Conservation (phyloP, 495 filamentous ascomycete species). For the Hapsidospora chrysogenum region DNA sequence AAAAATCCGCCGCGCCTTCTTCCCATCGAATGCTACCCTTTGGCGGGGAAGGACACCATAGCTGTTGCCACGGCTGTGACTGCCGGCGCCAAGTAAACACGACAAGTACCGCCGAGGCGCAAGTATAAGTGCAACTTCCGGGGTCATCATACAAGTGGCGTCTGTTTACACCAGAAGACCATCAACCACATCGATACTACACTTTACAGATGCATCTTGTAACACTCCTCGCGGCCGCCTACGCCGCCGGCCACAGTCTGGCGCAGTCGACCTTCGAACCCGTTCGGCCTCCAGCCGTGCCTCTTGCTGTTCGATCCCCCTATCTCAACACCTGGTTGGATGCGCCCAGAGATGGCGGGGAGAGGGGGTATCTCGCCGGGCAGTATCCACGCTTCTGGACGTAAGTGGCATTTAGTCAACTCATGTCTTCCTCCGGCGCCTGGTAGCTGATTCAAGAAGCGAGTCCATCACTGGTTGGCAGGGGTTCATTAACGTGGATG, state of each 20-base stretch:
- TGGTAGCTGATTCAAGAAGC: constrained; percentile 44
- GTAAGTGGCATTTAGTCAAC: constrained; percentile 23
- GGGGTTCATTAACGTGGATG: constrained; percentile 41
- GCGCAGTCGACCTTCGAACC: constrained; percentile 26
- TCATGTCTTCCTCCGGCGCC: constrained; percentile 37
- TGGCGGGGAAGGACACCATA: too few relatives aligned
- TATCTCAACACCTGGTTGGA: constrained; percentile 68
- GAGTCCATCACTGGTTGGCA: constrained; percentile 62
- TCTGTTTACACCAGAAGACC: too few relatives aligned
- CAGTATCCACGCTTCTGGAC: constrained; percentile 39
- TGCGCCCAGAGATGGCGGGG: constrained; percentile 49
- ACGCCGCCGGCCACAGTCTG: too few relatives aligned
- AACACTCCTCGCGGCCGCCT: constrained; percentile 6
- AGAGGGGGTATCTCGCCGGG: constrained; percentile 60
- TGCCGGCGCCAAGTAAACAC: too few relatives aligned
- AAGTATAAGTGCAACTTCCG: too few relatives aligned
- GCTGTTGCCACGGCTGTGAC: too few relatives aligned
- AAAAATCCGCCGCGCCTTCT: too few relatives aligned
- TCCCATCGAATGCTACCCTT: too few relatives aligned
- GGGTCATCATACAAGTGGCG: too few relatives aligned
- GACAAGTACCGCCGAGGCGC: too few relatives aligned
- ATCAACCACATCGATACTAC: too few relatives aligned
- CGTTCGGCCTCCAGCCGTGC: constrained; percentile 55
- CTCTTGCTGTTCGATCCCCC: constrained; percentile 64
- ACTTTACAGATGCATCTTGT: too few relatives aligned